These are phyloP conservation scores for Chalaropsis ovoidea DNA, from an alignment of 2,329 filamentous ascomycete genomes.

Conservation along the genomic window DNA sequence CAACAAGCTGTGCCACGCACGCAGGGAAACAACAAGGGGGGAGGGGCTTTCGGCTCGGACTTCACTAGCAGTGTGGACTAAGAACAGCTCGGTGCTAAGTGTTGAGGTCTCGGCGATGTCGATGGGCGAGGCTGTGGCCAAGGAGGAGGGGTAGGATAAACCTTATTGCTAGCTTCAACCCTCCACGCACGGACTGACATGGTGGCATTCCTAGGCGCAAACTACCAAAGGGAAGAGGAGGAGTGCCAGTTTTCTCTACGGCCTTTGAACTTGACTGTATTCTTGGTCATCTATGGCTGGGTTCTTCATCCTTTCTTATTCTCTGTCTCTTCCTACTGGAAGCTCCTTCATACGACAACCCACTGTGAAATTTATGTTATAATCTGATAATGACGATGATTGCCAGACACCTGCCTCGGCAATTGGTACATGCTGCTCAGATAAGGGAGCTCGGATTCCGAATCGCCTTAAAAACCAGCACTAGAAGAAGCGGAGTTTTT, in stretches of 20 bases:
- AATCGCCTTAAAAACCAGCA: neutral
- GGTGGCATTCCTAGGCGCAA: too few relatives aligned
- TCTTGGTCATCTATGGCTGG: too few relatives aligned
- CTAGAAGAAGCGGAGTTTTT: neutral
- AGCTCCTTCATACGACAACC: too few relatives aligned
- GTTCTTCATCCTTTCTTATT: too few relatives aligned
- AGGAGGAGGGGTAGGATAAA: neutral
- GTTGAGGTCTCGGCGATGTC: neutral
- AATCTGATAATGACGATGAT: neutral
- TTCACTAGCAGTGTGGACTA: neutral
- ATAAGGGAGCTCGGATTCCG: neutral
- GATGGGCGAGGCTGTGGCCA: neutral
- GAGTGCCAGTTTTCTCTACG: too few relatives aligned
- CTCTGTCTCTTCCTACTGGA: too few relatives aligned
- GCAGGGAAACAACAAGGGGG: neutral
- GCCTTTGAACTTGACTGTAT: too few relatives aligned
- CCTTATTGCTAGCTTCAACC: constrained; percentile 6
- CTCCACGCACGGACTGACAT: neutral
- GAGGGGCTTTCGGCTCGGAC: neutral
- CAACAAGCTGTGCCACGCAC: neutral
- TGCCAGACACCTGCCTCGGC: neutral
- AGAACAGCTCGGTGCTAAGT: neutral
- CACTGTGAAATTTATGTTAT: neutral
- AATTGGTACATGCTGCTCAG: neutral
- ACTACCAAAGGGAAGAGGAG: too few relatives aligned